These are phyloP conservation scores for Blastobotrys persicus DNA, from an alignment of 1,139 yeast genomes.

Conservation along the genomic window DNA sequence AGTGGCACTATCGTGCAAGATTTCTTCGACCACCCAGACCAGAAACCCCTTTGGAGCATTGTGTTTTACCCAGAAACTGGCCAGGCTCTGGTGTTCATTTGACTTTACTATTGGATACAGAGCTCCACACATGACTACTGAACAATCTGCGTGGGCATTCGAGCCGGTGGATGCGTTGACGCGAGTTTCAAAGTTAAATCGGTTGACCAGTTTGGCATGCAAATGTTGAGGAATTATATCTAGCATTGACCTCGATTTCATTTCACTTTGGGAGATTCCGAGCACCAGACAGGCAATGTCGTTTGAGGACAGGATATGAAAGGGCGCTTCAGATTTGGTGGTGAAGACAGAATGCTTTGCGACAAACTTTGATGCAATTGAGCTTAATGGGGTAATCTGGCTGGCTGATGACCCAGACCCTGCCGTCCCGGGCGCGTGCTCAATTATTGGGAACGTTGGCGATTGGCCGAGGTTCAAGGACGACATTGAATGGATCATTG, in stretches of 20 bases:
- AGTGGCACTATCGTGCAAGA: conserved; percentile 77
- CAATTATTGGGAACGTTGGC: conserved; percentile 8
- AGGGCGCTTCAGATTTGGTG: conserved; percentile 71
- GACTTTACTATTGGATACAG: conserved; percentile 49
- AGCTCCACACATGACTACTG: conserved; percentile 56
- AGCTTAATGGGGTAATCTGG: conserved; percentile 28
- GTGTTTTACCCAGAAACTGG: conserved; percentile 76
- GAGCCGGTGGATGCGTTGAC: background rate
- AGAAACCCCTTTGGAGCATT: conserved; percentile 56
- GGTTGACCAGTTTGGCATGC: conserved; percentile 8
- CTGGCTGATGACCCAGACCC: conserved; percentile 11
- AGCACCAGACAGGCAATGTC: conserved; percentile 86
- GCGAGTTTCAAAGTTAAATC: background rate
- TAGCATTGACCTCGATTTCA: conserved; percentile 62
- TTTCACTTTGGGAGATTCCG: conserved; percentile 68
- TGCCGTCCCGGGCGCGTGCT: conserved; percentile 8
- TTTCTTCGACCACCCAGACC: conserved; percentile 84
- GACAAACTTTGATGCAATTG: conserved; percentile 33
- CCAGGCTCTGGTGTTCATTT: conserved; percentile 37
- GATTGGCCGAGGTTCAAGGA: conserved; percentile 21
- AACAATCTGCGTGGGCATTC: conserved; percentile 4
- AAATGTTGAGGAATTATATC: conserved; percentile 47
- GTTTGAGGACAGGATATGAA: conserved; percentile 79
- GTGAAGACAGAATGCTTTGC: conserved; percentile 65
- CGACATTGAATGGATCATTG: conserved; percentile 25